A percentile compares a stretch with the other conserved stretches of the same genome.
phyloP scores from a whole-genome alignment of 1,139 yeast species.

The Hemisphaericaspora subhashii region DNA sequence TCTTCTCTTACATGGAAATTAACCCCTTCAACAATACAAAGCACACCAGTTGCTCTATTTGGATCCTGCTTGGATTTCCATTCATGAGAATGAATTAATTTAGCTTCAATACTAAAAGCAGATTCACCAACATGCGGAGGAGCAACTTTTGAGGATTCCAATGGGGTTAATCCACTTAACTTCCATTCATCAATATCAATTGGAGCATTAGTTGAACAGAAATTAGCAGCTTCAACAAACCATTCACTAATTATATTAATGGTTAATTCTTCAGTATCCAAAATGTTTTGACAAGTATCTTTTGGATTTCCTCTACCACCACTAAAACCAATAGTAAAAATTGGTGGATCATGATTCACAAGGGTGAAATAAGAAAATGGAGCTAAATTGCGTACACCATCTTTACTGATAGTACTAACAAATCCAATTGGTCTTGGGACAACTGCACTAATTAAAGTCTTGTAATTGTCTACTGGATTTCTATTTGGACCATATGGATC shows the following conservation, averaged over 20 bases:
- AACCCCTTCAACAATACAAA: conserved; percentile 54
- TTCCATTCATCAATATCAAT: conserved; percentile 54
- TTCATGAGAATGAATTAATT: conserved; percentile 43
- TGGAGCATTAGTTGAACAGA: conserved; percentile 49
- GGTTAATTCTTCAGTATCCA: conserved; percentile 56
- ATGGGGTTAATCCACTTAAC: conserved; percentile 53
- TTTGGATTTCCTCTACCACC: conserved; percentile 40
- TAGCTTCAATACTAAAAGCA: conserved; percentile 60
- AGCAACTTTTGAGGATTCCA: conserved; percentile 43
- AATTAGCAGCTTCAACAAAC: conserved; percentile 65
- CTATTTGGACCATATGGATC: conserved; percentile 52
- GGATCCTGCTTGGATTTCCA: conserved; percentile 45
- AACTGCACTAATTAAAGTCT: conserved; percentile 48
- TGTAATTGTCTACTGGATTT: conserved; percentile 47
- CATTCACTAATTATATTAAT: conserved; percentile 62
- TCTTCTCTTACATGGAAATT: conserved; percentile 60
- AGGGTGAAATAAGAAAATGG: conserved; percentile 59
- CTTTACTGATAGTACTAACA: conserved; percentile 43
- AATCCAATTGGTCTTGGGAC: conserved; percentile 64
- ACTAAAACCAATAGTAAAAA: conserved; percentile 52
- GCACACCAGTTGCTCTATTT: conserved; percentile 37
- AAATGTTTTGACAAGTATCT: conserved; percentile 50
- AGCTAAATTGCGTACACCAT: conserved; percentile 52
- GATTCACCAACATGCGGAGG: conserved; percentile 62
- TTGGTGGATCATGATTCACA: conserved; percentile 57